Evolutionary conservation across 352 stramenopile genomes (phyloP).

Genomic region (Phytopythium oedochilum): DNA sequence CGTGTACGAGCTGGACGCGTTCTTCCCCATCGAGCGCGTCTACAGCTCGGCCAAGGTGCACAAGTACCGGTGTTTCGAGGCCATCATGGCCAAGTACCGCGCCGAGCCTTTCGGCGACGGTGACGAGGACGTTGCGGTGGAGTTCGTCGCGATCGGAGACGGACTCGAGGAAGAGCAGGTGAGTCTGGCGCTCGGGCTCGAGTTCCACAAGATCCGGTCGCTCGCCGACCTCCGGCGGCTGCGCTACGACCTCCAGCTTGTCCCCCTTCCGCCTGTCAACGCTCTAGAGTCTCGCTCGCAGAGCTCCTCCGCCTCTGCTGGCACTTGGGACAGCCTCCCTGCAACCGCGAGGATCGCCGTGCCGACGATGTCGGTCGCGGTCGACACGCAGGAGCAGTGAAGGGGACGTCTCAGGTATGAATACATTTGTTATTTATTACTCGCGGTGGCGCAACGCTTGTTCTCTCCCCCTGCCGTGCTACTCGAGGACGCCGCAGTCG

Average conservation of each 20-base stretch:
- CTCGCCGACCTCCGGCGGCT: slow-evolving; percentile 59
- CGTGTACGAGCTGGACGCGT: slow-evolving; percentile 73
- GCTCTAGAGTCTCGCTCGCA: not conserved
- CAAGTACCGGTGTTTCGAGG: slow-evolving; percentile 77
- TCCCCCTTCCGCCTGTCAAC: slow-evolving; percentile 1
- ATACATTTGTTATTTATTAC: slow-evolving; percentile 28
- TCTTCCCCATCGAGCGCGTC: slow-evolving; percentile 69
- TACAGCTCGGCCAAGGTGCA: slow-evolving; percentile 78
- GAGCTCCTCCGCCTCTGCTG: not conserved
- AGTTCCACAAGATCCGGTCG: slow-evolving; percentile 71
- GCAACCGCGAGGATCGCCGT: not conserved
- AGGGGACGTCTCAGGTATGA: not conserved
- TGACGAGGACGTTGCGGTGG: slow-evolving; percentile 21
- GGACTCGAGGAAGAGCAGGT: slow-evolving; percentile 76
- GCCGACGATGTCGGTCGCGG: not conserved
- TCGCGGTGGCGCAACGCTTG: not conserved
- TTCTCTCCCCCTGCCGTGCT: slow-evolving; percentile 3
- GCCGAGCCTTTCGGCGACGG: not conserved
- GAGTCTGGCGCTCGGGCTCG: slow-evolving; percentile 54
- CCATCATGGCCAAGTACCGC: slow-evolving; percentile 54
- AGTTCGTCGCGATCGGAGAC: slow-evolving; percentile 77
- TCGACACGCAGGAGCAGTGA: slow-evolving; percentile 7
- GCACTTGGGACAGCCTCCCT: not conserved
- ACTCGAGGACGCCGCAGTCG: slow-evolving; percentile 57
- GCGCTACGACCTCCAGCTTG: slow-evolving; percentile 54